Evolutionary conservation across 73 alveolate genomes (phyloP), one percentile per base, ranked within the genome.

Genomic region (Paramecium pentaurelia): DNA sequence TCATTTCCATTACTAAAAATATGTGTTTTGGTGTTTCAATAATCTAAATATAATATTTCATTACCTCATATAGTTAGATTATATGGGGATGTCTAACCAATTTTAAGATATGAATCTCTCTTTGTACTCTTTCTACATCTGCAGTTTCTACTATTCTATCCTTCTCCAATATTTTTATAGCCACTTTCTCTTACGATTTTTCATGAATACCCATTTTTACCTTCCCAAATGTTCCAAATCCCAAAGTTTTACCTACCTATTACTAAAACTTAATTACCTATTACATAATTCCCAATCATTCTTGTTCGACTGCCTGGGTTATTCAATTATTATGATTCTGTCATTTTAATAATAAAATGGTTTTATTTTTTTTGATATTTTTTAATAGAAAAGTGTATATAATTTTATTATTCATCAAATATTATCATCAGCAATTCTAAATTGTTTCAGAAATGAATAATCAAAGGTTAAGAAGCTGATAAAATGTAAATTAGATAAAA

Each of bases 81-180:
- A 96, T 94, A 80, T 95, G 93, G 4, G 97, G 96, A 73, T 96
- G 98, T 32, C 97, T 60, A 77, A 98, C 95, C 87, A 92, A 96
- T 86, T 96, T 96, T 34, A 96, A 93, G 9, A 96, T 94, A 77
- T 93, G 96, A 58, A 96, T 94, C 92, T 97, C 99, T 92, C 97
- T 94, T 92, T 96, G 94, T 4, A 97, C 98, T 93, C 94, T 97
- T 94, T 77, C 96, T 86, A 87, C 97, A 95, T 28, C 99, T 93
- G 95, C 95, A 94, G 77, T 97, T 98, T 97, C 98, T 18, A 94
- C 93, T 84, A 98, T 95, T 94, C 95, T 95, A 60, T 96, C 94
- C 92, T 97, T 97, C 92, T 97, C 98, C 70, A 97, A 95, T 37
- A 98, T 96, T 94, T 97, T 97, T 9, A 97, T 97, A 7, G 99